Base-by-base conservation (phyloP, 345 rosid genomes). In the Excoecaria agallocha region DNA sequence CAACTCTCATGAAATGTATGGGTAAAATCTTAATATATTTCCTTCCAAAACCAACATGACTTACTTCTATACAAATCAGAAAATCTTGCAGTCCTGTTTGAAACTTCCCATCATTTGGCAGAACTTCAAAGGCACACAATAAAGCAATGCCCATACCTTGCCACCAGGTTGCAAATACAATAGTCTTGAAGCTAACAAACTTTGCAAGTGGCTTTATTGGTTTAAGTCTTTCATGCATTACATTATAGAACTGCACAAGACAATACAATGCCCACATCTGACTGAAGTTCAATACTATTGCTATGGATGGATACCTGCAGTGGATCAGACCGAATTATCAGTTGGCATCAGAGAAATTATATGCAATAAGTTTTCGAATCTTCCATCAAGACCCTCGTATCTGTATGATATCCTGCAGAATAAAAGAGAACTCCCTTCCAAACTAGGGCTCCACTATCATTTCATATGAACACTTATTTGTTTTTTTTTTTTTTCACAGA, bases 151-250 rank as follows among this genome's bases (percentile, higher is more conserved):
- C 96, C 12, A 91, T 85, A 9, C 98, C 97, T 81, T 94, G 98
- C 98, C 98, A 94, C 98, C 97, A 94, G 60, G 97, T 92, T 37
- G 97, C 96, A 66, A 94, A 92, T 37, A 91, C 97, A 43, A 94
- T 89, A 58, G 97, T 93, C 82, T 94, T 94, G 86, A 92, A 92
- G 92, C 98, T 94, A 66, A 92, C 85, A 78, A 94, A 91, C 84
- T 91, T 94, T 6, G 95, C 89, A 9, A 91, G 84, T 1, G 97
- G 98, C 84, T 81, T 91, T 78, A 92, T 92, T 7, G 85, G 84
- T 65, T 78, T 81, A 57, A 94, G 93, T n/a, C 88, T 84, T 81
- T 92, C 95, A 52, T 89, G 93, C 15, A 91, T 88, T 11, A 79
- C 91, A 52, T 88, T 86, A 72, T 91, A 94, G 90, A 94, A 92